Evolutionary conservation across 352 stramenopile genomes (phyloP), one percentile per base, ranked within the genome.

Genomic region (Pythium angustatum): DNA sequence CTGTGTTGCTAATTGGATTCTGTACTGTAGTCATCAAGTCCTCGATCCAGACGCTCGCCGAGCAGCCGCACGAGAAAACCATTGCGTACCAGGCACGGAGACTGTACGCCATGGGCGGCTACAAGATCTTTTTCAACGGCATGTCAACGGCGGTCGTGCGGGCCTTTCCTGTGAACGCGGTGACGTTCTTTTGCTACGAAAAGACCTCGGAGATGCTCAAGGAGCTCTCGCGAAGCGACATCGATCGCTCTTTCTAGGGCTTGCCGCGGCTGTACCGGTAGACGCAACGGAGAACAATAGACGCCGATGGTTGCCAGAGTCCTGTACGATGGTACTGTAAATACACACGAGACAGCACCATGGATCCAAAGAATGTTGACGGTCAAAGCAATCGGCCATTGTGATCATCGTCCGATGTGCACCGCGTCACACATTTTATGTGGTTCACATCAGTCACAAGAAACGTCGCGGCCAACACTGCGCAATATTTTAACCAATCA

Each of bases 121-220:
- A 72, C 66, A 71, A 72, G 27, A 85, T 93, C 41, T 96, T 96
- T 51, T 80, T 90, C 62, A 88, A 85, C 43, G 87, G 87, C 7
- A 61, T 96, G 10, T 79, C 79, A 31, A 93, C 87, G 22, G 82
- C 85, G 19, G 81, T 90, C 68, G 71, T 93, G 40, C 82, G 87
- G 38, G 87, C 87, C 27, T 96, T 96, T 56, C 87, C 87, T 2
- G 85, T 91, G 33, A 95, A 91, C 44, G 87, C 85, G 14, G 87
- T 96, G 33, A 96, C 87, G 26, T 93, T 96, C 61, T 93, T 86
- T 72, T 83, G 71, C 63, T 96, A 96, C 71, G 87, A 96, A 62
- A 83, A 83, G 64, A 77, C 85, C 1, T 91, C 85, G 2, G 74
- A 83, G 33, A 22, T 86, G 50, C 79, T 95, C 41, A 92, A 91